Evolutionary conservation across 2,329 filamentous ascomycete genomes (phyloP), one percentile per base, ranked within the genome.

Genomic region (Hypoxylon sp.): DNA sequence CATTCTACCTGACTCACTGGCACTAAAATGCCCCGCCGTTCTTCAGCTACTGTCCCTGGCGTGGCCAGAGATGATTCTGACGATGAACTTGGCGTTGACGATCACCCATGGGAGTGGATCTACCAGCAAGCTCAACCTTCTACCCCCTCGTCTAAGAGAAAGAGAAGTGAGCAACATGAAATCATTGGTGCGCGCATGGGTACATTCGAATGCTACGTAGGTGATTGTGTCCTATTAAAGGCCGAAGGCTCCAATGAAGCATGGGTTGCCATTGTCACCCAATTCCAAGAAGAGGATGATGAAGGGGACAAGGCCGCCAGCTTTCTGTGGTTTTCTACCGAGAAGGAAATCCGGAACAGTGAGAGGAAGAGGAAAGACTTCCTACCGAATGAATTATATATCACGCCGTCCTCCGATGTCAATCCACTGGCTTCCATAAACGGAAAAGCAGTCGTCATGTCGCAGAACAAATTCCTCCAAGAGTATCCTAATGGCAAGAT

Each of bases 271-370:
- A 85, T 99, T 55, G 88, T 97, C 42, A 88, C 87, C 64, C 86
- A 90, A 31, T 96, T 99, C 61, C 69, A 86, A 27, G 86, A 93
- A 34, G 83, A 86, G 21, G 86, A 88, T 34, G 81, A 89, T 13
- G 86, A 88, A 8, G 86, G 84, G 3, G 82, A 88, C 31, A 97
- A 91, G 77, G 85, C 87, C 17, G 93, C 89, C 46, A 89, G 88
- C 57, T 94, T 99, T 67, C 87, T 97, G 80, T 99, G 94, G 94
- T 97, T 99, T 68, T 91, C 90, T 0, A 91, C 90, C 0, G 89
- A 96, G 64, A 89, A 88, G 65, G 93, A 97, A 72, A 90, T 97
- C 54, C 83, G 87, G 19, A 94, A 90, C 63, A 88, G 87, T 67
- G 82, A 84, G 50, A 93, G 90, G 73, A 96, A 94, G 74, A 80